Evolutionary conservation across 345 rosid genomes (phyloP).

Genomic region (Citrus maxima): DNA sequence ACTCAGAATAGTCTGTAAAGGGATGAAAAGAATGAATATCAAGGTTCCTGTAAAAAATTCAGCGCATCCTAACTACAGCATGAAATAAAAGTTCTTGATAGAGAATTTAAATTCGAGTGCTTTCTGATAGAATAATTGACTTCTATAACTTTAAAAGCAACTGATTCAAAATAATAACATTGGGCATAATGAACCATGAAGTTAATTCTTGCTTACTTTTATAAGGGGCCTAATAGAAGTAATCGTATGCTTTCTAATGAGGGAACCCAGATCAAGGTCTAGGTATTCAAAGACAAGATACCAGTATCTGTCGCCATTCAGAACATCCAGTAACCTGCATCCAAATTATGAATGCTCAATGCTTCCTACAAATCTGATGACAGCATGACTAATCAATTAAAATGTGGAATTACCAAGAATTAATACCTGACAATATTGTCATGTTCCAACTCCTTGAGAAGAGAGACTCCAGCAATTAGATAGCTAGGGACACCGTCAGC

Average conservation of each 20-base stretch:
- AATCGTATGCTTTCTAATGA: background rate
- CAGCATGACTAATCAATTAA: too few relatives aligned
- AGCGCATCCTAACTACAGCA: too few relatives aligned
- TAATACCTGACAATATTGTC: slow-evolving; percentile 8
- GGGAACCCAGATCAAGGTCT: background rate
- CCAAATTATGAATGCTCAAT: background rate
- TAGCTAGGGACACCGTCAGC: background rate
- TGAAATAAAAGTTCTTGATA: too few relatives aligned
- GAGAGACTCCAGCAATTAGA: too few relatives aligned
- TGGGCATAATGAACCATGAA: background rate
- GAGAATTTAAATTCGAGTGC: too few relatives aligned
- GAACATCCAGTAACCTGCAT: slow-evolving; percentile 9
- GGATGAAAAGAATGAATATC: background rate
- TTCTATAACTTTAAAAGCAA: background rate
- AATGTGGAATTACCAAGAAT: too few relatives aligned
- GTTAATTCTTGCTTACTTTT: background rate
- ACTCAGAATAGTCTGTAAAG: background rate
- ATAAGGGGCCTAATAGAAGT: background rate
- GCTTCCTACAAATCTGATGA: too few relatives aligned
- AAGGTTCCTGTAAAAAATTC: background rate
- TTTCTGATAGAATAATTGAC: background rate
- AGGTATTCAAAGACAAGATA: slow-evolving; percentile 6
- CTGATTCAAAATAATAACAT: background rate
- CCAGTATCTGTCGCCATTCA: background rate
- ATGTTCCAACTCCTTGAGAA: background rate